Conservation (phyloP, 768 basidiomycete genomes). For the Leucosporidium scottii region DNA sequence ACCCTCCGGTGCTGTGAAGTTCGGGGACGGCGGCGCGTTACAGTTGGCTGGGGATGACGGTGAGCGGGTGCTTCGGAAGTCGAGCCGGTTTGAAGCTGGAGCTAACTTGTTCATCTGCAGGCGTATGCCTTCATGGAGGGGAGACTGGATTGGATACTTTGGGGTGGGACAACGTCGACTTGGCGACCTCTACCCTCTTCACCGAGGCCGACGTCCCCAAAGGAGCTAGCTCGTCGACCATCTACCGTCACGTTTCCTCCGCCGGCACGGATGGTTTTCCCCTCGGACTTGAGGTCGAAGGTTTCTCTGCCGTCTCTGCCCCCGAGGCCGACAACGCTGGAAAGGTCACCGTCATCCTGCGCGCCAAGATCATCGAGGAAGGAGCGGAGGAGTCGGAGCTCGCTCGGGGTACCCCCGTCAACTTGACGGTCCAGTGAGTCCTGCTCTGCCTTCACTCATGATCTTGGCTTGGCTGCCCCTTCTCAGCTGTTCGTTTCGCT, state of each 20-base stretch:
- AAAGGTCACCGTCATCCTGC: slow-evolving; percentile 18
- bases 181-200: slow-evolving; percentile 19
- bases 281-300: slow-evolving; percentile 23
- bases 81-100: background rate
- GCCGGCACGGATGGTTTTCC: slow-evolving; percentile 29
- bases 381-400: slow-evolving; percentile 10
- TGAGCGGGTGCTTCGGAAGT: background rate
- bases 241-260: slow-evolving; percentile 20
- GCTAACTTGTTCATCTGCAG: background rate
- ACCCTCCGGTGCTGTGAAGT: slow-evolving; percentile 3
- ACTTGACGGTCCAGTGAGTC: slow-evolving; percentile 22
- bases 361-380: slow-evolving; percentile 29
- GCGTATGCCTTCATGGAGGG: slow-evolving; percentile 32
- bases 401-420: slow-evolving; percentile 24
- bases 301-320: background rate
- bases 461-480: too few species aligned
- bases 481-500: too few species aligned
- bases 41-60: background rate
- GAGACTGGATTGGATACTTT: slow-evolving; percentile 23
- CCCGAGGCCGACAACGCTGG: slow-evolving; percentile 3
- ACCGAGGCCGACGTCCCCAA: slow-evolving; percentile 10
- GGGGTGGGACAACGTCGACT: slow-evolving; percentile 14
- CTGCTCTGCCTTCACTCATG: too few species aligned
- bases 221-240: background rate
- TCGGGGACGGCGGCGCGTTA: background rate